phyloP scores from a whole-genome alignment of 73 alveolate species.

The Tetrahymena malaccensis region DNA sequence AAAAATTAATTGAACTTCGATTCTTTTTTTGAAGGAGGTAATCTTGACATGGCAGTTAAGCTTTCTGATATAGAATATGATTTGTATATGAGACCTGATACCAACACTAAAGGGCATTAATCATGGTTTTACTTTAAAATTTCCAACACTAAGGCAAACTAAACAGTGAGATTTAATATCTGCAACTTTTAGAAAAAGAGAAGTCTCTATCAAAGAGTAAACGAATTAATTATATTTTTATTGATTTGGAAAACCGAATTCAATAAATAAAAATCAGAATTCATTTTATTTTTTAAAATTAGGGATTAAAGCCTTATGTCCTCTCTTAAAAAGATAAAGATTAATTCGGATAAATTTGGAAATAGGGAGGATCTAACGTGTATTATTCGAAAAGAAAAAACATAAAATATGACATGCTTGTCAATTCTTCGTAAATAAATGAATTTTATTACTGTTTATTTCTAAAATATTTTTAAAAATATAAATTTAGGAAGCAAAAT shows the following conservation, averaged over 20 bases:
- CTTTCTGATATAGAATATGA: conserved; percentile 41
- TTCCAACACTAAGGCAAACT: conserved; percentile 42
- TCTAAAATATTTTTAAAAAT: background rate
- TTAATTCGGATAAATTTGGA: background rate
- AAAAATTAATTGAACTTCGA: background rate
- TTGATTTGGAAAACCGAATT: no score
- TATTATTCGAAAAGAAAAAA: background rate
- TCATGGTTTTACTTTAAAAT: conserved; percentile 92
- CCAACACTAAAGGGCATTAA: conserved; percentile 89
- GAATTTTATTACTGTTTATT: background rate
- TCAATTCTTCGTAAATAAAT: background rate
- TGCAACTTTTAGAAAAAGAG: conserved; percentile 58
- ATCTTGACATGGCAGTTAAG: conserved; percentile 17
- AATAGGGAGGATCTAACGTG: background rate
- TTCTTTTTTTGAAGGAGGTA: conserved; percentile 36
- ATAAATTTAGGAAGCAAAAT: background rate
- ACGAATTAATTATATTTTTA: background rate
- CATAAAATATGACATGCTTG: background rate
- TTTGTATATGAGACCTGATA: conserved; percentile 62
- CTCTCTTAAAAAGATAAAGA: conserved; percentile 2
- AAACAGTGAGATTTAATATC: conserved; percentile 54
- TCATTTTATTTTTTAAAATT: background rate
- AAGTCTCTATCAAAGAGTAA: conserved; percentile 41
- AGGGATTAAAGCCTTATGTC: conserved; percentile 36
- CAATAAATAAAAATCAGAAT: background rate